Evolutionary conservation across 805 yeast genomes (phyloP).

Genomic region (Lachancea fermentati): DNA sequence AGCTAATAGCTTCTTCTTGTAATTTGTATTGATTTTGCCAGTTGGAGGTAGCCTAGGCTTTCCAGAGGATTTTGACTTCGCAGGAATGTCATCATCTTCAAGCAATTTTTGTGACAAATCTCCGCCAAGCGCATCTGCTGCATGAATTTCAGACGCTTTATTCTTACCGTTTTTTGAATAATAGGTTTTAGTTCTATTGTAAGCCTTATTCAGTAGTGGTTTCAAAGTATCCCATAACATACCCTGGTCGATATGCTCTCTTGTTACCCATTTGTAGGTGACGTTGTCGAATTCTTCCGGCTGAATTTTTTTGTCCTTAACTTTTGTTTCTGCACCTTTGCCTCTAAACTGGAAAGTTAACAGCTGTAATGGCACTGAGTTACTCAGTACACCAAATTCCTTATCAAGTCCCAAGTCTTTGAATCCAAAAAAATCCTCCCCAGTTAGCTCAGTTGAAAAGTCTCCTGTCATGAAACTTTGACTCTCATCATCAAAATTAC

Average conservation of each 20-base stretch:
- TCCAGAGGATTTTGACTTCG: constrained; percentile 59
- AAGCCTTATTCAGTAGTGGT: constrained; percentile 45
- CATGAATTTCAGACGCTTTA: constrained; percentile 26
- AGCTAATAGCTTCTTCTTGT: constrained; percentile 59
- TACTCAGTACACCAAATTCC: constrained; percentile 78
- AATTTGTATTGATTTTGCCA: constrained; percentile 69
- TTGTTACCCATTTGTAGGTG: constrained; percentile 47
- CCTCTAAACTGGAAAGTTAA: constrained; percentile 55
- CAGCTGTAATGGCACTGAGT: constrained; percentile 85
- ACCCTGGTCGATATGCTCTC: constrained; percentile 46
- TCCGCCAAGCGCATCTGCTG: constrained; percentile 16
- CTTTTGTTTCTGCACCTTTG: constrained; percentile 55
- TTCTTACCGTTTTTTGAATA: constrained; percentile 41
- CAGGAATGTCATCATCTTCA: constrained; percentile 83
- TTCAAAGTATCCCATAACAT: constrained; percentile 45
- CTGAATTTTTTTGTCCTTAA: constrained; percentile 45
- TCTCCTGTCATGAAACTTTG: constrained; percentile 95
- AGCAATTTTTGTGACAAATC: constrained; percentile 44
- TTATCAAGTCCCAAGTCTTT: constrained; percentile 88
- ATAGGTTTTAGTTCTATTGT: constrained; percentile 38
- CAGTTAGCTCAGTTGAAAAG: constrained; percentile 78
- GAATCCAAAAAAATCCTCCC: constrained; percentile 98
- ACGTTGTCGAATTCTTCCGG: constrained; percentile 62
- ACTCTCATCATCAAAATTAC: constrained; percentile 79
- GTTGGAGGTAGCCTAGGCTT: constrained; percentile 86